These are phyloP conservation scores for Zalaria obscura DNA, from an alignment of 2,329 filamentous ascomycete species.

Conservation along the genomic window DNA sequence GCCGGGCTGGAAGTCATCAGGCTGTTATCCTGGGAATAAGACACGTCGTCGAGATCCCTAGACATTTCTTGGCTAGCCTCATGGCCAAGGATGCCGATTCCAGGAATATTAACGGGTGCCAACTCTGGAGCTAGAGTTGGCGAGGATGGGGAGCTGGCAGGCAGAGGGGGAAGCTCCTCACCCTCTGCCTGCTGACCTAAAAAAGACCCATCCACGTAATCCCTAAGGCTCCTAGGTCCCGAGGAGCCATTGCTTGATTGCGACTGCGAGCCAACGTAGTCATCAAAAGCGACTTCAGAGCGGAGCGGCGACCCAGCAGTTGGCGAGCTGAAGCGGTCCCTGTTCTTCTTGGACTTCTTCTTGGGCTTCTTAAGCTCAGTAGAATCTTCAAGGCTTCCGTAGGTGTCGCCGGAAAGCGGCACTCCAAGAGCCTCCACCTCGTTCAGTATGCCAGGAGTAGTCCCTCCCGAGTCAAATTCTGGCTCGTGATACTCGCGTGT, in stretches of 20 bases:
- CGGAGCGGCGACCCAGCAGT: conserved; percentile 28
- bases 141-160: conserved; percentile 16
- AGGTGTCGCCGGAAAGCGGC: too few relatives aligned
- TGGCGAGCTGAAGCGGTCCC: conserved; percentile 24
- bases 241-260: too few relatives aligned
- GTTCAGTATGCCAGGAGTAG: too few relatives aligned
- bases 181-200: conserved; percentile 51
- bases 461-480: background rate
- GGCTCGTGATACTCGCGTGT: too few relatives aligned
- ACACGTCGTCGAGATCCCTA: too few relatives aligned
- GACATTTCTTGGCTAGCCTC: too few relatives aligned
- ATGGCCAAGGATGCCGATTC: too few relatives aligned
- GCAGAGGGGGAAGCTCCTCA: conserved; percentile 33
- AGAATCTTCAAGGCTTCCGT: background rate
- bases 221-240: too few relatives aligned
- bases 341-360: conserved; percentile 30
- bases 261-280: conserved; percentile 20
- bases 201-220: conserved; percentile 37
- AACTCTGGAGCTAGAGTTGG: conserved; percentile 8
- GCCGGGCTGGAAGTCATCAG: too few relatives aligned
- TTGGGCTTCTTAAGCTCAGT: conserved; percentile 20
- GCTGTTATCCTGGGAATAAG: too few relatives aligned
- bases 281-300: conserved; percentile 29
- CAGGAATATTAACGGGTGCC: background rate
- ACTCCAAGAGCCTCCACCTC: too few relatives aligned